A percentile compares a stretch with the other conserved stretches of the same genome.
phyloP scores from a whole-genome alignment of 768 basidiomycete genomes.

The Naganishia friedmannii region DNA sequence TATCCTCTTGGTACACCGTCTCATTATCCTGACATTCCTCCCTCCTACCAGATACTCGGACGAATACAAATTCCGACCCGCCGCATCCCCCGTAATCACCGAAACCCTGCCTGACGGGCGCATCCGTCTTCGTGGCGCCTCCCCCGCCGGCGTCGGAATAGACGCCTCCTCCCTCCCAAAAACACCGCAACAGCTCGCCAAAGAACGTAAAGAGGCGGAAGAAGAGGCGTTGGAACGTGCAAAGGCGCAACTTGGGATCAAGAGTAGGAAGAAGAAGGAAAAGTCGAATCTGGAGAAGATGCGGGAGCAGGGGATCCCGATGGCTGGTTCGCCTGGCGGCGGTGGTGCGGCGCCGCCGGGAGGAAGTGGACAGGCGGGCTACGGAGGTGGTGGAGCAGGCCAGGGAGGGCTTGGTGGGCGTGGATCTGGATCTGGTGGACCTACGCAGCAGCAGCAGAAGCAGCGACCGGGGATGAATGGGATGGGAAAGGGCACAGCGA shows the following conservation, averaged over 20 bases:
- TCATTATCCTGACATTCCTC: too few species aligned
- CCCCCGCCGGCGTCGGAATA: constrained; percentile 54
- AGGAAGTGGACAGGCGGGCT: neutral
- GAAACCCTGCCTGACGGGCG: constrained; percentile 71
- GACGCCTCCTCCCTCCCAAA: constrained; percentile 43
- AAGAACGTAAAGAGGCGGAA: constrained; percentile 38
- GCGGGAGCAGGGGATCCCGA: constrained; percentile 16
- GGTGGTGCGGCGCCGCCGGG: neutral
- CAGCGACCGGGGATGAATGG: constrained; percentile 10
- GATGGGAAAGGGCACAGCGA: constrained; percentile 13
- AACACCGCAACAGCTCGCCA: constrained; percentile 36
- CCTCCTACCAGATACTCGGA: constrained; percentile 67
- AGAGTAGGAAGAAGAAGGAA: constrained; percentile 34
- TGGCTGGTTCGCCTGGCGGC: constrained; percentile 8
- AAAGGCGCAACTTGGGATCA: constrained; percentile 42
- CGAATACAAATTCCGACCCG: constrained; percentile 75
- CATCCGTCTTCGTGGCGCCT: constrained; percentile 67
- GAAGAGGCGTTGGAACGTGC: constrained; percentile 47
- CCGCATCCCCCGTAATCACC: constrained; percentile 78
- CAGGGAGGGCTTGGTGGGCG: constrained; percentile 5
- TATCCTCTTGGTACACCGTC: too few species aligned
- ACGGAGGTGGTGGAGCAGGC: constrained; percentile 18
- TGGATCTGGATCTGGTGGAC: neutral
- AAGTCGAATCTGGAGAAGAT: constrained; percentile 23
- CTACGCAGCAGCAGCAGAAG: neutral